phyloP scores from a whole-genome alignment of 768 basidiomycete genomes.

The Russula sp. region DNA sequence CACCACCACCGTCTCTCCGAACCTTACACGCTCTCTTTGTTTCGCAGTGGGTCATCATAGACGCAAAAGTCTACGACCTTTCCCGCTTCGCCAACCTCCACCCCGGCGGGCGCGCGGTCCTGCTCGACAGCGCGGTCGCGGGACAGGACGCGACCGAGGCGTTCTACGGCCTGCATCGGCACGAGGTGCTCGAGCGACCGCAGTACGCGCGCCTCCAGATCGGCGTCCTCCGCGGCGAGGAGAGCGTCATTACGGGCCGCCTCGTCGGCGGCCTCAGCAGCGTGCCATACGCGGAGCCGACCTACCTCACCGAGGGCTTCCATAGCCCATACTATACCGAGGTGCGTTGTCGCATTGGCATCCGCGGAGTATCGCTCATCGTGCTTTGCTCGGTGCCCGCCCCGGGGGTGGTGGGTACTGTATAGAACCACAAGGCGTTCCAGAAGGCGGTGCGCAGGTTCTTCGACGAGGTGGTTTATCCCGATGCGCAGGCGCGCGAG shows the following conservation, averaged over 20 bases:
- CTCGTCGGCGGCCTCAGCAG: slow-evolving; percentile 53
- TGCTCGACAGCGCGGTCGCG: slow-evolving; percentile 41
- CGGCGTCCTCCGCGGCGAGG: slow-evolving; percentile 58
- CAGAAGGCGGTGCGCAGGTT: slow-evolving; percentile 58
- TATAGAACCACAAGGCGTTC: slow-evolving; percentile 55
- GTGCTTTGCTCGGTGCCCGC: background rate
- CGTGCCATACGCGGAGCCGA: slow-evolving; percentile 83
- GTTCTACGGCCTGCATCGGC: slow-evolving; percentile 82
- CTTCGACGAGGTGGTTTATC: slow-evolving; percentile 59
- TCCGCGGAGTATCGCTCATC: too few relatives aligned
- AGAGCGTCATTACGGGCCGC: slow-evolving; percentile 45
- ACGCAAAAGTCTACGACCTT: slow-evolving; percentile 77
- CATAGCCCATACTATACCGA: slow-evolving; percentile 74
- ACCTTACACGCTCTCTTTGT: background rate
- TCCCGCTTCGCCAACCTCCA: slow-evolving; percentile 78
- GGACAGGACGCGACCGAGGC: slow-evolving; percentile 83
- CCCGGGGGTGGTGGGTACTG: slow-evolving; percentile 41
- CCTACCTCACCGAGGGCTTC: slow-evolving; percentile 67
- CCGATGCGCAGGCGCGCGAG: slow-evolving; percentile 55
- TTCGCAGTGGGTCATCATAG: slow-evolving; percentile 71
- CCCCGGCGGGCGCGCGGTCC: slow-evolving; percentile 76
- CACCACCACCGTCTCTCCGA: too few relatives aligned
- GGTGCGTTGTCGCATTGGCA: slow-evolving; percentile 32
- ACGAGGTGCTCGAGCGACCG: slow-evolving; percentile 70
- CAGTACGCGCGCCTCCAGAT: slow-evolving; percentile 68